Base-by-base conservation (phyloP, 2,329 filamentous ascomycete genomes). In the Phialophora chinensis region DNA sequence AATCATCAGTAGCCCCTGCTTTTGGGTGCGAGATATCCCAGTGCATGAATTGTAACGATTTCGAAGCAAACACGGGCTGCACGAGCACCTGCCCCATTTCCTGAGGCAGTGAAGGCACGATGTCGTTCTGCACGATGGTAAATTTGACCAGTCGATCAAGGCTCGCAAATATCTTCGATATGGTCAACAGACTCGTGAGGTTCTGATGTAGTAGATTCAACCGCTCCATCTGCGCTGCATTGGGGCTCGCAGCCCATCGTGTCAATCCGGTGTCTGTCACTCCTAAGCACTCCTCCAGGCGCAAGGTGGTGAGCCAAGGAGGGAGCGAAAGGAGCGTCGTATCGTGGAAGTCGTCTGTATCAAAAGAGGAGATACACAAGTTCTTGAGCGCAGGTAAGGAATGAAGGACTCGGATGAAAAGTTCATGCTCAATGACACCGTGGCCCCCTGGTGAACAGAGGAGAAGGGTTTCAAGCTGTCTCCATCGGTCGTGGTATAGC, bases 21-120 rank as follows among this genome's bases (percentile, higher is more conserved):
- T 27, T 80, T 79, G 1, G 84, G 83, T 4, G 77, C 77, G 69
- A 93, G 90, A 82, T 73, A 71, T 88, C 86, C 85, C 86, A 88
- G 71, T 88, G 86, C 2, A 88, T 75, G 67, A 80, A 81, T 62
- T 78, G 77, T 11, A 88, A 76, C n/a, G 75, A 80, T 2, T 76
- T 74, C 0, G 84, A 86, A 5, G 79, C 79, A 31, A 88, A 78
- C 11, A 82, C 72, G 0, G 83, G 82, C 64, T 81, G 80, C 62
- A 83, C 79, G 25, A 83, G 72, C 6, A 71, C 50, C 2, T 44
- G 6, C 20, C 61, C 49, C 29, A 35, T 47, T 29, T 59, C 81
- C 77, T 10, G 76, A 2, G 79, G 77, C 20, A 84, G 72, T 8
- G 76, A 79, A 1, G 84, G 85, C 0, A 80, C 81, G 66, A 76